These are phyloP conservation scores for Galerina sulciceps DNA, from an alignment of 768 basidiomycete genomes.

Conservation along the genomic window DNA sequence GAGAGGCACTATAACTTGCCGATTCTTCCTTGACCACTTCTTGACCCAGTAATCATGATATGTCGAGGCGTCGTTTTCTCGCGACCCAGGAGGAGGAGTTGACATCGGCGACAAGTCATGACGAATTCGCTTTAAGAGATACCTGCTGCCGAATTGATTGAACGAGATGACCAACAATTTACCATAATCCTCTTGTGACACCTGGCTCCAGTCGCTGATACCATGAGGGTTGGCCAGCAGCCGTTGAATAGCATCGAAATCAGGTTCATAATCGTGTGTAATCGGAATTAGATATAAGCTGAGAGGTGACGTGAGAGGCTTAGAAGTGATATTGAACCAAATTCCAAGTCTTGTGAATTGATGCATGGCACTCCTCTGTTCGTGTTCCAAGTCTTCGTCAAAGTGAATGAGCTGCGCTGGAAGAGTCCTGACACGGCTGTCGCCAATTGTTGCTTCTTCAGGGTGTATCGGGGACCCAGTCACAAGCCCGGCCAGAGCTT, in stretches of 20 bases:
- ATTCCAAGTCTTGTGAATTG: conserved; percentile 67
- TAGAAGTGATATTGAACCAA: conserved; percentile 65
- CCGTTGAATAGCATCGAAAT: conserved; percentile 59
- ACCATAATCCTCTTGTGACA: conserved; percentile 53
- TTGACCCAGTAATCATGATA: conserved; percentile 65
- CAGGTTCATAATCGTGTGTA: conserved; percentile 48
- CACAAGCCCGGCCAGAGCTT: conserved; percentile 61
- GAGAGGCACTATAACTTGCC: conserved; percentile 46
- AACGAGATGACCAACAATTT: conserved; percentile 58
- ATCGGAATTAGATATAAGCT: conserved; percentile 74
- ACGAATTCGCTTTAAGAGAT: conserved; percentile 61
- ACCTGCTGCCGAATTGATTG: conserved; percentile 58
- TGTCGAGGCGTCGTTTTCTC: conserved; percentile 48
- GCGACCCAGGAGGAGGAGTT: conserved; percentile 51
- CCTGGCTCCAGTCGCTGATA: conserved; percentile 54
- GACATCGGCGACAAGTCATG: conserved; percentile 71
- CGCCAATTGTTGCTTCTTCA: conserved; percentile 43
- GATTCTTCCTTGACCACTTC: conserved; percentile 56
- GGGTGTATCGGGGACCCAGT: conserved; percentile 63
- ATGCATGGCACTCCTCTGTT: conserved; percentile 57
- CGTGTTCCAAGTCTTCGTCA: conserved; percentile 47
- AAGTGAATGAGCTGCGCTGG: conserved; percentile 41
- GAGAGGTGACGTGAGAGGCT: conserved; percentile 52
- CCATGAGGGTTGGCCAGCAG: conserved; percentile 56
- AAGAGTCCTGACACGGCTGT: conserved; percentile 35